Conservation (phyloP, 768 basidiomycete genomes). For the Suillus occidentalis region DNA sequence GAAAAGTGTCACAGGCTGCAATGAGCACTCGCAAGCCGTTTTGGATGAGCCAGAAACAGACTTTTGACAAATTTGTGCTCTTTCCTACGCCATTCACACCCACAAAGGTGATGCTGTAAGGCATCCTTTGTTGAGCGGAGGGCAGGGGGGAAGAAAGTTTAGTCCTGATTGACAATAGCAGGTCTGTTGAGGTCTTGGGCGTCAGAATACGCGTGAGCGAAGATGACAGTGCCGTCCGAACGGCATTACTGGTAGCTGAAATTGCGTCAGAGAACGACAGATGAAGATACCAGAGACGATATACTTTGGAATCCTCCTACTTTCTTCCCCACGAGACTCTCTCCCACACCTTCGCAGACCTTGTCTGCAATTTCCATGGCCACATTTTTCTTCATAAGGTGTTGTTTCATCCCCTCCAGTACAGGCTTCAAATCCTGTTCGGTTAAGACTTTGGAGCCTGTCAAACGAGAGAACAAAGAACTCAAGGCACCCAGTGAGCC, state of each 20-base stretch:
- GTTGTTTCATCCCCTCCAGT: conserved; percentile 92
- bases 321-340: conserved; percentile 86
- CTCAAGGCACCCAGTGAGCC: conserved; percentile 66
- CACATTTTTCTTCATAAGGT: conserved; percentile 98
- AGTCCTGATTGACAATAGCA: conserved; percentile 87
- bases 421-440: conserved; percentile 85
- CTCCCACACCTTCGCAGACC: conserved; percentile 92
- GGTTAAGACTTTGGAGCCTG: conserved; percentile 80
- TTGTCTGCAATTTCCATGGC: conserved; percentile 94
- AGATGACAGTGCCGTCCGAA: conserved; percentile 78
- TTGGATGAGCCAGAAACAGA: conserved; percentile 98
- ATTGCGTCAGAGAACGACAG: conserved; percentile 10
- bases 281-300: conserved; percentile 22
- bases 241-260: conserved; percentile 80
- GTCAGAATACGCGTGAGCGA: conserved; percentile 93
- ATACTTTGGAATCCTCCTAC: conserved; percentile 87
- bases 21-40: conserved; percentile 92
- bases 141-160: conserved; percentile 77
- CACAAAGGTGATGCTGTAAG: conserved; percentile 94
- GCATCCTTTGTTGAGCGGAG: conserved; percentile 74
- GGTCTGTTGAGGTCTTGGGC: conserved; percentile 95
- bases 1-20: conserved; percentile 97
- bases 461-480: conserved; percentile 80
- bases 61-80: conserved; percentile 96
- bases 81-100: conserved; percentile 99